Percentiles rank a stretch among this genome's conserved stretches.
Evolutionary conservation across 2,329 filamentous ascomycete species (phyloP).

Genomic region (Pseudogymnoascus sp.): DNA sequence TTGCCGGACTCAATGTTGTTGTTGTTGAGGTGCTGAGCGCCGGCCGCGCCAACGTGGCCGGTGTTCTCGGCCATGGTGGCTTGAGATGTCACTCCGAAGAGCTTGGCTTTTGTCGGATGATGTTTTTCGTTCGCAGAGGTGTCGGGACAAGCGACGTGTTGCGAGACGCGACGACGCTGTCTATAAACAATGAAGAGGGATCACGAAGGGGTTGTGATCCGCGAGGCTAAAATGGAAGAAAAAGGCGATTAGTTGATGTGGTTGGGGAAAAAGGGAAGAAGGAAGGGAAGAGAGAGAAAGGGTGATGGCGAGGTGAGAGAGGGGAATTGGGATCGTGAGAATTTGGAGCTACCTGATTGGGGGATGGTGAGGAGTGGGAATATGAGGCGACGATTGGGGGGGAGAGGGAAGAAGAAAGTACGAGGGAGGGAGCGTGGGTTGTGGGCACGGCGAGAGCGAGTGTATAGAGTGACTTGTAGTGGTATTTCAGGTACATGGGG

Average conservation of each 20-base stretch:
- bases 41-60: slow-evolving; percentile 14
- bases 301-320: not conserved
- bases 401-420: not conserved
- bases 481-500: not conserved
- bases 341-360: not conserved
- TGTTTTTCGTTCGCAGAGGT: not conserved
- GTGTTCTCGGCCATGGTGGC: slow-evolving; percentile 4
- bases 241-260: not conserved
- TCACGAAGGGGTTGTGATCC: not conserved
- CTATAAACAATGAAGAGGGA: not conserved
- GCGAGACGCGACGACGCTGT: not conserved
- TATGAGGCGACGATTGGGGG: not conserved
- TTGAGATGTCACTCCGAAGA: not conserved
- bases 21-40: slow-evolving; percentile 41
- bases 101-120: not conserved
- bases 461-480: not conserved
- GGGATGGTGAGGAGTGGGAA: not conserved
- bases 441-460: not conserved
- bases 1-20: slow-evolving; percentile 57
- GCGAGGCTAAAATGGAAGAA: not conserved
- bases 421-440: not conserved
- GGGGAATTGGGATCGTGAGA: not conserved
- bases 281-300: not conserved
- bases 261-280: not conserved
- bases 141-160: not conserved